These are phyloP conservation scores for Epichloe typhina DNA, from an alignment of 2,329 filamentous ascomycete species.

Conservation along the genomic window DNA sequence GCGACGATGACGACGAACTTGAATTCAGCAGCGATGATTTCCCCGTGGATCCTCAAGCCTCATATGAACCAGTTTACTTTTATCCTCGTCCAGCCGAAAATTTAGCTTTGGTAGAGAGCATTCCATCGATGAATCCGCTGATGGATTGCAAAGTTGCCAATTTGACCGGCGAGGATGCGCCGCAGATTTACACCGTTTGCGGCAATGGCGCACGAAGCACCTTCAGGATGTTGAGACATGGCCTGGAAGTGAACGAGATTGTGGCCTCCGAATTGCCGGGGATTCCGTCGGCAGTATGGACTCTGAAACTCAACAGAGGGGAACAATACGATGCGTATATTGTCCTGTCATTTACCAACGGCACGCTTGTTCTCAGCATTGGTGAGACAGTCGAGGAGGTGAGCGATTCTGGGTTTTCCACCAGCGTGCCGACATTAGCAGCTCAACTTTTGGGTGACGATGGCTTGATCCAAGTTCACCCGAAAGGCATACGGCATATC, in stretches of 20 bases:
- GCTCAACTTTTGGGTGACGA: conserved; percentile 92
- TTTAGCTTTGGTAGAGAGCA: conserved; percentile 68
- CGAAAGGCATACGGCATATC: conserved; percentile 91
- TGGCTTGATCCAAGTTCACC: conserved; percentile 85
- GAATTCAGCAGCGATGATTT: conserved; percentile 79
- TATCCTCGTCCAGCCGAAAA: conserved; percentile 69
- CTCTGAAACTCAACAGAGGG: conserved; percentile 67
- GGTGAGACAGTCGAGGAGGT: conserved; percentile 96
- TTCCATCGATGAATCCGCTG: conserved; percentile 81
- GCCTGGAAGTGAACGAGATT: conserved; percentile 84
- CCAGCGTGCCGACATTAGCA: conserved; percentile 76
- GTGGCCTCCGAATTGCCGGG: conserved; percentile 87
- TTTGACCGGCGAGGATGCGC: conserved; percentile 80
- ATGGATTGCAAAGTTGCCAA: conserved; percentile 89
- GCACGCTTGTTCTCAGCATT: conserved; percentile 84
- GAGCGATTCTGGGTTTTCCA: conserved; percentile 82
- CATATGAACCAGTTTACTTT: conserved; percentile 75
- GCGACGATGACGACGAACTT: conserved; percentile 83
- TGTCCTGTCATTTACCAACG: conserved; percentile 82
- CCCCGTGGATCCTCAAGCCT: conserved; percentile 58
- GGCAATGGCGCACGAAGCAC: conserved; percentile 80
- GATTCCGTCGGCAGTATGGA: conserved; percentile 88
- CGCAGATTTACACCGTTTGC: conserved; percentile 89
- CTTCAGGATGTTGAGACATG: conserved; percentile 86
- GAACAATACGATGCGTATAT: conserved; percentile 92